Base-by-base conservation (phyloP, 306 rosid genomes). In the Trichosanthes truncata region DNA sequence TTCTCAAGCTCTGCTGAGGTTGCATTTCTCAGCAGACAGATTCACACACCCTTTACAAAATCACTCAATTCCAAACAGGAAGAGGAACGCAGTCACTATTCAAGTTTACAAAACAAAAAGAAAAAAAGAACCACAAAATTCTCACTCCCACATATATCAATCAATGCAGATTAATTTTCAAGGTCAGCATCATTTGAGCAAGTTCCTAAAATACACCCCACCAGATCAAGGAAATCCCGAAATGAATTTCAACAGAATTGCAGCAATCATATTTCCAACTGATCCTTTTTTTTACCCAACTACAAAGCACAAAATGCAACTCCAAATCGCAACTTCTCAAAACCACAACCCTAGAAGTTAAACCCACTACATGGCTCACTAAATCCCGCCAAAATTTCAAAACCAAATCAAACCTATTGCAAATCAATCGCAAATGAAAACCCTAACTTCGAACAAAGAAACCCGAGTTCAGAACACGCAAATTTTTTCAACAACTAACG, bases 261-360 rank as follows among this genome's bases (percentile, higher is more conserved):
- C 68, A 61, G 65, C 77, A 68, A 84, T 51, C 84, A 78, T 83
- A 80, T 55, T 41, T 82, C 86, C 80, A 48, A 88, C 80, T 69
- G 43, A 82, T 60, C 83, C 80, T 80, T 78, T 80, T 83, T 85
- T n/a, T 83, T 85, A 79, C 80, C 77, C 81, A 81, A 78, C 87
- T 82, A 85, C 13, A 83, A 84, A 83, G 57, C 82, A 84, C 48
- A 76, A 83, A 93, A 90, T 86, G 97, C 90, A 86, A 82, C 84
- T 76, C 85, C 90, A 87, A 89, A 89, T 92, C 94, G 84, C 90
- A 83, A 81, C 85, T 82, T 55, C 84, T 81, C 85, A 81, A 45
- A 40, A 55, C 84, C 89, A 89, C 89, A 95, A 92, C 97, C 97
- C 96, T 91, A 93, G 90, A 90, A 93, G 91, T 91, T 90, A 87